Base-by-base conservation (phyloP, 768 basidiomycete species). In the Coprinopsis sp. region DNA sequence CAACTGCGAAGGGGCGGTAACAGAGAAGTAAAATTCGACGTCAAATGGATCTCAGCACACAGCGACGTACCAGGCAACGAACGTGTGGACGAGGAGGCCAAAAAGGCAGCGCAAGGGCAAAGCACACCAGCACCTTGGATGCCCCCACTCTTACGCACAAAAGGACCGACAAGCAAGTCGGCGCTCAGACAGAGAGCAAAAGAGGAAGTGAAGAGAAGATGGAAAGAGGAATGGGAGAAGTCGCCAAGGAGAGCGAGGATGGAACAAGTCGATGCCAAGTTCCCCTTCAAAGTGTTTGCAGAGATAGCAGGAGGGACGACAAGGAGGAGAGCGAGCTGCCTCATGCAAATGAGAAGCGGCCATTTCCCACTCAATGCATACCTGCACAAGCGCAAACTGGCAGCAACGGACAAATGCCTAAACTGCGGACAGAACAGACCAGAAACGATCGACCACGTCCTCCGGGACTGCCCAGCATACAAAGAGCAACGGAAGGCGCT, bases 281-380 rank as follows among this genome's bases (percentile, higher is more conserved):
- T 54, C 36, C 54, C 57, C 1, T 53, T 50, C 44, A 29, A 37
- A 31, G 36, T 27, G 10, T 56, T 49, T 33, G 14, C 45, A 19
- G 41, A 53, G 27, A 12, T 27, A 13, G 25, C 28, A 31, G 23
- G 43, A 7, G 22, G 43, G 1, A 22, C 52, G 2, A 42, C 25
- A 0, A 3, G 51, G n/a, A 25, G 34, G 0, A 44, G 56, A 29
- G 51, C 52, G 3, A 51, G 55, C 18, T 16, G 58, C 0, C 42
- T 67, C 4, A 51, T 55, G 0, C 64, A 67, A 33, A 37, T 67
- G 0, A 47, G 61, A 16, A 59, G 60, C 22, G 53, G 58, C 0
- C 65, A 67, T 38, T 29, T 55, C 28, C 56, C 60, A 0, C 60
- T 65, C 6, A 61, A 64, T 33, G 16, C 39, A n/a, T 50, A 43